Percentiles rank a stretch among this genome's conserved stretches.
phyloP scores from a whole-genome alignment of 2,329 filamentous ascomycete species.

The Fusarium poae region DNA sequence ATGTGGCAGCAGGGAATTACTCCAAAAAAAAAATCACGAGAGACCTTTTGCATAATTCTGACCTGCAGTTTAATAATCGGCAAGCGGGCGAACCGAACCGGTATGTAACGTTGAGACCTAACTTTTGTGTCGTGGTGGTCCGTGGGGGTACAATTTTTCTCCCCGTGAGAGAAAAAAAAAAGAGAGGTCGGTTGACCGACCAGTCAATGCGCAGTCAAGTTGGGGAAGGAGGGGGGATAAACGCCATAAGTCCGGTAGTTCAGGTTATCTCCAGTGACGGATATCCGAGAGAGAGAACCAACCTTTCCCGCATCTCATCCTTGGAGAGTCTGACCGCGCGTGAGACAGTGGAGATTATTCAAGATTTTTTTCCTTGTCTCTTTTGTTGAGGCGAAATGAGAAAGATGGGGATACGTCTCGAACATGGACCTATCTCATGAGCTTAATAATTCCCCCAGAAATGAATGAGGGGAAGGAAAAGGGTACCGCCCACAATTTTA shows the following conservation, averaged over 20 bases:
- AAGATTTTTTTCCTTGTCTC: not conserved
- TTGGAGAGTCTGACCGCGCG: not conserved
- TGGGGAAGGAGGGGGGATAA: not conserved
- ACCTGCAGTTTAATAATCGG: constrained; percentile 7
- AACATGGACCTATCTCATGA: not conserved
- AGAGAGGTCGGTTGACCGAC: too few relatives aligned
- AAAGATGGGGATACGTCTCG: not conserved
- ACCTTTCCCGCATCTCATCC: not conserved
- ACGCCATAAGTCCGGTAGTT: not conserved
- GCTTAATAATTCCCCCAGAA: constrained; percentile 21
- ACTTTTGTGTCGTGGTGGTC: not conserved
- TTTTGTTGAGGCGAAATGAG: not conserved
- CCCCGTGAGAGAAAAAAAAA: constrained; percentile 2
- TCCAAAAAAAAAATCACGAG: not conserved
- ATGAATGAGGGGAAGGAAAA: constrained; percentile 13
- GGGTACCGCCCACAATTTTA: constrained; percentile 18
- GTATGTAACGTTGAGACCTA: constrained; percentile 1
- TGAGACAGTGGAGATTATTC: too few relatives aligned
- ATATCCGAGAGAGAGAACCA: not conserved
- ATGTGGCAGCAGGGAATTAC: not conserved
- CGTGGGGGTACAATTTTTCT: not conserved
- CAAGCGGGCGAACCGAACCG: constrained; percentile 2
- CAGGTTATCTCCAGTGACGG: not conserved
- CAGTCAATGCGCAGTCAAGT: too few relatives aligned
- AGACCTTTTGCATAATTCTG: constrained; percentile 4